Base-by-base conservation (phyloP, 2,329 filamentous ascomycete species). In the Sphaerulina populicola region DNA sequence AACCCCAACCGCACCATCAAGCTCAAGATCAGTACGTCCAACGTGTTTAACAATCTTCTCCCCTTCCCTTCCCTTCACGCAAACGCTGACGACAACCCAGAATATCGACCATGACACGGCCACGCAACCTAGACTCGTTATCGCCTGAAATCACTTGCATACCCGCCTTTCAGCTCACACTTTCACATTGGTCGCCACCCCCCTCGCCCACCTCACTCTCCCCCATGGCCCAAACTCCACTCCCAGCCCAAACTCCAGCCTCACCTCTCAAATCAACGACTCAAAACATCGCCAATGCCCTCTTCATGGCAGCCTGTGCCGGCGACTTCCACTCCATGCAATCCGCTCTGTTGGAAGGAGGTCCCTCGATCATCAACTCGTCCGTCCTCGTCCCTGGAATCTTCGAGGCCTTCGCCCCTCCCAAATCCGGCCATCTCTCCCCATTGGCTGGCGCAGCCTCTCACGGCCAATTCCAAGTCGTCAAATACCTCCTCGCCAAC, bases 381-480 rank as follows among this genome's bases (percentile, higher is more conserved):
- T 58, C 57, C 6, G 59, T 58, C 1, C 43, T 62, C 7, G 60
- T 67, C 5, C 51, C 53, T 23, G 58, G 55, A 7, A 55, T 67
- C 5, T 66, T 65, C 53, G 61, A 66, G 46, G 54, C 59, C 9
- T 67, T 67, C 59, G 66, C 63, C 48, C 65, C 65, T 9, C 61
- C 65, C 33, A 67, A 67, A 41, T 47, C 60, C 3, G 65, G 65
- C 30, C 55, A 58, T 18, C 60, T 67, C 8, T 64, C 62, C 4
- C 59, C 64, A 9, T 57, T 66, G 4, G 65, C 65, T 14, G 65
- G 64, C n/a, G 65, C 65, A 29, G 62, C 62, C 9, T 51, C 58
- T 1, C 49, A 64, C 35, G 57, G 62, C 30, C 64, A 67, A 38
- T 37, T 59, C 12, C 57, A 55, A 23, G 58, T 59, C 2, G 64